Conservation (phyloP, 2,329 filamentous ascomycete species). For the Colletotrichum incanum region DNA sequence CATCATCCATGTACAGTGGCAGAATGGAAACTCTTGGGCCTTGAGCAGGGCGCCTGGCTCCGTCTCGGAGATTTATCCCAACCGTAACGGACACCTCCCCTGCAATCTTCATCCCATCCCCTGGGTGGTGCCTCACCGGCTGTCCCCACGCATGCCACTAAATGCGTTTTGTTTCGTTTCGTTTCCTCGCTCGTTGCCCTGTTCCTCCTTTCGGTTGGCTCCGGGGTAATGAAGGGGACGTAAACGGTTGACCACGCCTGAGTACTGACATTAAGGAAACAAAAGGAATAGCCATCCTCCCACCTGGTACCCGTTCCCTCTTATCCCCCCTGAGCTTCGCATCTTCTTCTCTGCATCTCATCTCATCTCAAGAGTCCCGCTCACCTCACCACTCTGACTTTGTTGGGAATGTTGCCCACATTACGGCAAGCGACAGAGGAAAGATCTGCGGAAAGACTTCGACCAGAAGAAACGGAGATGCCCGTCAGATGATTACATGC, state of each 20-base stretch:
- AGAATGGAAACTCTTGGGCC: constrained; percentile 34
- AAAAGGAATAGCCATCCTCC: constrained; percentile 1
- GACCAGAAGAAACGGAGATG: constrained; percentile 15
- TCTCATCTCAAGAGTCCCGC: constrained; percentile 36
- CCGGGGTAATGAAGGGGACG: constrained; percentile 31
- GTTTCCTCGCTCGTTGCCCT: constrained; percentile 29
- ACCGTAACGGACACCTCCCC: constrained; percentile 34
- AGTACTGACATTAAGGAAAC: not conserved
- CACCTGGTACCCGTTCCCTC: not conserved
- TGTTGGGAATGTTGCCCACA: constrained; percentile 34
- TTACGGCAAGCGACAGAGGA: constrained; percentile 25
- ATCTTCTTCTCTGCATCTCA: constrained; percentile 24
- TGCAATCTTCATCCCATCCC: constrained; percentile 36
- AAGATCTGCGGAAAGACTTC: constrained; percentile 20
- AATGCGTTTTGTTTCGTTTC: constrained; percentile 39
- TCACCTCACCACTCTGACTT: constrained; percentile 26
- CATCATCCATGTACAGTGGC: constrained; percentile 29
- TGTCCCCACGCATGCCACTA: constrained; percentile 28
- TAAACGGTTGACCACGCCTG: constrained; percentile 12
- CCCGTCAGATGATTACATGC: constrained; percentile 1
- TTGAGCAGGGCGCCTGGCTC: constrained; percentile 26
- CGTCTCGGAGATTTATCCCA: constrained; percentile 41
- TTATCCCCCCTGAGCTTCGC: constrained; percentile 24
- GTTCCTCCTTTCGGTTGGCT: constrained; percentile 32
- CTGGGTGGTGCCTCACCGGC: constrained; percentile 24